Evolutionary conservation across 106 monocot species (phyloP), one percentile per base, ranked within the genome.

Genomic region (Dactylorhiza incarnata): DNA sequence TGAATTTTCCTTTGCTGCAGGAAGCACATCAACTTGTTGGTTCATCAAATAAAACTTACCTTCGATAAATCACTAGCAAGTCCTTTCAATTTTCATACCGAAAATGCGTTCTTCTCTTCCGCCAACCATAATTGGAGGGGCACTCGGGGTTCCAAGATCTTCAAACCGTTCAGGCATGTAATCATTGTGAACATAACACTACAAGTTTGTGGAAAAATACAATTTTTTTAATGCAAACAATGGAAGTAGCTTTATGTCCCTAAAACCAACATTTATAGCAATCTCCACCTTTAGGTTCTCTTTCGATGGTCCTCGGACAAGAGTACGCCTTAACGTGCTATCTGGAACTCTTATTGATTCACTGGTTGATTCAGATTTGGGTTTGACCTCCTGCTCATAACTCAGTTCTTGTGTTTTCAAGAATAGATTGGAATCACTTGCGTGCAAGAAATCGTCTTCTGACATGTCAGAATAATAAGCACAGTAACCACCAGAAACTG

Each of bases 71-170:
- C 58, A 74, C 25, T 25, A 46, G 45, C 45, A 6, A 17, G 9
- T 69, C 7, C 10, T 15, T 0, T 56, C 69, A 83, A 83, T 83
- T 7, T 84, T 80, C 43, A 62, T 16, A 67, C 83, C 79, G 37
- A 86, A 8, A 9, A 59, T 29, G 69, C 37, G 77, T 71, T 70
- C 83, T 52, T 82, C 84, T 51, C 71, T 79, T 81, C 78, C 79
- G 75, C 46, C 79, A 81, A 79, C 90, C 37, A 73, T 70, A 5
- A 99, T 89, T 17, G 94, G 94, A 48, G 97, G 97, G 47, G 97
- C 97, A 82, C 97, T 99, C 0, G 97, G 94, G 37, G 94, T 87
- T 70, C 78, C 82, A 37, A 90, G 37, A 8, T 83, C 87, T 77
- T 88, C 67, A 77, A 76, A 82, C 9, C 47, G 81, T 53, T 51